Evolutionary conservation across 768 basidiomycete species (phyloP).

Genomic region (Kwoniella sp.): DNA sequence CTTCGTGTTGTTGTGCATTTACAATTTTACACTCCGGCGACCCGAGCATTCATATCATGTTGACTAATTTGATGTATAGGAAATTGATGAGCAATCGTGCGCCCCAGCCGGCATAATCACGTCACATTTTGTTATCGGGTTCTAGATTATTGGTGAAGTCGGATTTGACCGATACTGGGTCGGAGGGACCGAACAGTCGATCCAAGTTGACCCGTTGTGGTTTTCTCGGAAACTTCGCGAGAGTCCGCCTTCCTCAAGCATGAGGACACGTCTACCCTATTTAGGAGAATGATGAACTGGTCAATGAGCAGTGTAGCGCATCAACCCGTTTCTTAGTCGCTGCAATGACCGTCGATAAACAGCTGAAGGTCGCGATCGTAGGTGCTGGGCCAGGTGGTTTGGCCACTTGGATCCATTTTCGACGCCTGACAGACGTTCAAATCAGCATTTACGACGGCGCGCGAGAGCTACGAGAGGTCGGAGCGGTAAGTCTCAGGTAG

Average conservation of each 20-base stretch:
- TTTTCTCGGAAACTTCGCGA: not conserved
- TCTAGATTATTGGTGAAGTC: not conserved
- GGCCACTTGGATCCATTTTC: constrained; percentile 12
- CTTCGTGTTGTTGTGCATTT: too few species aligned
- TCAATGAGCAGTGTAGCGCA: too few species aligned
- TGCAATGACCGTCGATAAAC: not conserved
- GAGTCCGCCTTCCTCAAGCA: too few species aligned
- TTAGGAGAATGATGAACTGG: too few species aligned
- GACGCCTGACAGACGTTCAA: not conserved
- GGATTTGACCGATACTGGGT: not conserved
- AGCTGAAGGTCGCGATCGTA: constrained; percentile 16
- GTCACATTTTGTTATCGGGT: not conserved
- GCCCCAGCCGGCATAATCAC: not conserved
- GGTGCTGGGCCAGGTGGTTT: constrained; percentile 18
- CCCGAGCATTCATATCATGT: too few species aligned
- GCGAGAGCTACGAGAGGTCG: constrained; percentile 3
- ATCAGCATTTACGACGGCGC: constrained; percentile 10
- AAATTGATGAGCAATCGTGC: not conserved
- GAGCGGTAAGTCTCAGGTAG: not conserved
- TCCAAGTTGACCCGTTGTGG: too few species aligned
- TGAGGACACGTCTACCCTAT: too few species aligned
- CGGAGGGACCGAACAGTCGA: not conserved
- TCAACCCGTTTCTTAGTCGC: not conserved
- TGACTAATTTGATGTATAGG: not conserved
- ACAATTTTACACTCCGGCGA: not conserved